A percentile compares a stretch with the other conserved stretches of the same genome.
Evolutionary conservation across 345 rosid species (phyloP).

Genomic region (Brassica juncea): DNA sequence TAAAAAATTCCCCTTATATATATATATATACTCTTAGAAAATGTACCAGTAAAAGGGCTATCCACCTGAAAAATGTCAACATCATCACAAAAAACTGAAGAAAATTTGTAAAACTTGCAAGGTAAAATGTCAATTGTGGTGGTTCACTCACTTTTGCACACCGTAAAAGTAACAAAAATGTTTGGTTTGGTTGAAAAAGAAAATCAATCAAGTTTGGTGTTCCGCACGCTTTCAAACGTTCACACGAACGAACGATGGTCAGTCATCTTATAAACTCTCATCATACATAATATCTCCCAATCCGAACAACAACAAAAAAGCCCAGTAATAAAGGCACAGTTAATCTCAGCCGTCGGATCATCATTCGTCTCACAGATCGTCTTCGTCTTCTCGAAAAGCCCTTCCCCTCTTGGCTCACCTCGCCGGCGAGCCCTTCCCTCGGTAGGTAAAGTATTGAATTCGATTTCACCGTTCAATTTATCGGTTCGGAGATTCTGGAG

Average conservation of each 20-base stretch:
- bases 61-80: background rate
- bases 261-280: conserved; percentile 16
- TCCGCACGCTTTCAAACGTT: conserved; percentile 9
- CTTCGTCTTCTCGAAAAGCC: conserved; percentile 20
- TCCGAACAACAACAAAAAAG: conserved; percentile 1
- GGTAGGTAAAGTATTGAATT: conserved; percentile 23
- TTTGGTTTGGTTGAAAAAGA: background rate
- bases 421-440: conserved; percentile 33
- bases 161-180: background rate
- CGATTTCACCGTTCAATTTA: background rate
- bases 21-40: background rate
- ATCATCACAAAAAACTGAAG: background rate
- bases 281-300: background rate
- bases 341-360: conserved; percentile 35
- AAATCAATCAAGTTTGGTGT: background rate
- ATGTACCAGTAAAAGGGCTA: background rate
- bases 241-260: conserved; percentile 20
- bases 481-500: background rate
- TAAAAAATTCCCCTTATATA: background rate
- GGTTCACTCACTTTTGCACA: background rate
- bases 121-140: conserved; percentile 9
- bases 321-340: conserved; percentile 19
- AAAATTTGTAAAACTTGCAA: background rate
- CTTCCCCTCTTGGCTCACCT: conserved; percentile 24
- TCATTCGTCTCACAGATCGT: conserved; percentile 29